Percentiles rank a stretch among this genome's conserved stretches.
Evolutionary conservation across 1,284 basidiomycete genomes (phyloP).

Genomic region (Rhodofomes roseus): DNA sequence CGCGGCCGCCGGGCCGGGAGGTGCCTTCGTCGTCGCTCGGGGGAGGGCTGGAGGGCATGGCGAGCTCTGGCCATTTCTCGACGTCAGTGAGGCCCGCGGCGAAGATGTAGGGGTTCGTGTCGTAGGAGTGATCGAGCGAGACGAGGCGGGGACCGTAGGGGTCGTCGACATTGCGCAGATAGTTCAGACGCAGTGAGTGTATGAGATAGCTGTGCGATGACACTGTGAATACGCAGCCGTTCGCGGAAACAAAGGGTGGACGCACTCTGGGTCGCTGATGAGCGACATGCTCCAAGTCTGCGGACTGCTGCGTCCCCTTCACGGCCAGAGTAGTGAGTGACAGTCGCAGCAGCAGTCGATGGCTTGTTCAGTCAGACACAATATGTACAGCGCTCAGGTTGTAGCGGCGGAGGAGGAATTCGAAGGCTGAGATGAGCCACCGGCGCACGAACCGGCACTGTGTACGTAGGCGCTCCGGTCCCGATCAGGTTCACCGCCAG

Average conservation of each 20-base stretch:
- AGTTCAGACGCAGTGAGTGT: slow-evolving; percentile 80
- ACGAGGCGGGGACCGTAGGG: slow-evolving; percentile 79
- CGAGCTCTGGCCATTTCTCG: slow-evolving; percentile 82
- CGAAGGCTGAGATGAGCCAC: not conserved
- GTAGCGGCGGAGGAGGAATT: too few relatives aligned
- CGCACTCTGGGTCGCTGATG: slow-evolving; percentile 59
- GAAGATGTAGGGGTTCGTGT: slow-evolving; percentile 77
- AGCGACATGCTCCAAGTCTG: slow-evolving; percentile 45
- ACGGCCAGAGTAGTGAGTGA: not conserved
- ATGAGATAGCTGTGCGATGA: slow-evolving; percentile 71
- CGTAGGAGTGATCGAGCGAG: slow-evolving; percentile 69
- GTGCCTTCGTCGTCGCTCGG: slow-evolving; percentile 62
- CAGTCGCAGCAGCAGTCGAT: too few relatives aligned
- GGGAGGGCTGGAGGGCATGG: slow-evolving; percentile 61
- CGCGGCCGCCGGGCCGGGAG: slow-evolving; percentile 23
- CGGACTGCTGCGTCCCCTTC: not conserved
- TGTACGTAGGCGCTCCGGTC: not conserved
- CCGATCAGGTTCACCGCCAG: not conserved
- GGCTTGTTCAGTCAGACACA: too few relatives aligned
- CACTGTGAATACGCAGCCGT: not conserved
- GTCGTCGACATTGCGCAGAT: slow-evolving; percentile 86
- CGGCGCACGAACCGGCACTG: too few relatives aligned
- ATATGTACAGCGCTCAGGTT: too few relatives aligned
- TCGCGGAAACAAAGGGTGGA: slow-evolving; percentile 2
- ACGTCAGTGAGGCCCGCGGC: slow-evolving; percentile 75